Base-by-base conservation (phyloP, 768 basidiomycete genomes). In the Boletus speciosus region DNA sequence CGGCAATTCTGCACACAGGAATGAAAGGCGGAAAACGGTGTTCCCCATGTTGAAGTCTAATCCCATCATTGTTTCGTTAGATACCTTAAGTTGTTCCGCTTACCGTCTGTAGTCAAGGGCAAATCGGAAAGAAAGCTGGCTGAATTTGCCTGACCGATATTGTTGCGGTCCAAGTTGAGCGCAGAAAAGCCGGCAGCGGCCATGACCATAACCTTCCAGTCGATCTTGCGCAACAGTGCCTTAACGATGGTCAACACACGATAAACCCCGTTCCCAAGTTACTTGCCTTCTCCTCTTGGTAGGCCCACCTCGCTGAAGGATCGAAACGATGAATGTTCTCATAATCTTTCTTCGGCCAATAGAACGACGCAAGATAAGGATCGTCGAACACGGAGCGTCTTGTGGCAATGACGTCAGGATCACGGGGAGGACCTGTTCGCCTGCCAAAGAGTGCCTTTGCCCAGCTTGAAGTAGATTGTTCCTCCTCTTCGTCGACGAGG, bases 141-240 rank as follows among this genome's bases (percentile, higher is more conserved):
- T 0, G 80, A 76, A 55, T 84, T 84, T 5, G 84, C 85, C 62
- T 83, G 81, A 31, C 66, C 71, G 47, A 85, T 57, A 56, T 85
- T 85, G 42, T 62, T 69, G 47, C 82, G 72, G 59, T 83, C 82
- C 31, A 82, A 54, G 56, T 81, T 81, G 49, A 83, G 70, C 0
- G 81, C 80, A 3, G 80, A 79, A 59, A 85, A 86, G 63, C 77
- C 78, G 54, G 83, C 71, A 6, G 77, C 76, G 19, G 81, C 78
- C 74, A 78, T 79, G 5, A 78, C 51, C 78, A 85, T 79, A 38
- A 86, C 77, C 55, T 76, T 83, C 78, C 79, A 83, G 59, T 86
- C 83, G 31, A 83, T 74, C 58, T 81, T 83, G 41, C 82, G 71
- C 25, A 82, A 62, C 10, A 83, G 63, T 11, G 71, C 73, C 78